Evolutionary conservation across 768 basidiomycete genomes (phyloP).

Genomic region (Plicaturopsis crispa): DNA sequence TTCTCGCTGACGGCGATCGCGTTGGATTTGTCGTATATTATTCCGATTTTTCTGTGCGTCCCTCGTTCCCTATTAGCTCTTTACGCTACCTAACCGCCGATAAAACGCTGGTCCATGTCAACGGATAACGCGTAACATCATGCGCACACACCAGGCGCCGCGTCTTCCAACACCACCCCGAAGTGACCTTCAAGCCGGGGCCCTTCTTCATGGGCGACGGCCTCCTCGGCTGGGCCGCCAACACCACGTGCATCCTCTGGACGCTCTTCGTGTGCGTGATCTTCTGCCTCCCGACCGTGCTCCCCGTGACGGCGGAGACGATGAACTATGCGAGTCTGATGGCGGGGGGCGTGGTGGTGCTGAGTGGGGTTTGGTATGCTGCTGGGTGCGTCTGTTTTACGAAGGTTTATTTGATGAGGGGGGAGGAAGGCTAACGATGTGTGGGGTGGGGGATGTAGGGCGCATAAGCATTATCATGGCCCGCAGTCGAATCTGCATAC

Average conservation of each 20-base stretch:
- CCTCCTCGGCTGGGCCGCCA: constrained; percentile 50
- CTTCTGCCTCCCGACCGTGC: constrained; percentile 63
- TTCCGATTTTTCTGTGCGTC: constrained; percentile 61
- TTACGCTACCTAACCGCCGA: no score
- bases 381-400: no score
- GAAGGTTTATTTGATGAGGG: no score
- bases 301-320: constrained; percentile 60
- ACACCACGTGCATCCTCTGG: constrained; percentile 62
- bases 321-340: constrained; percentile 92
- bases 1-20: constrained; percentile 79
- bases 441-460: no score
- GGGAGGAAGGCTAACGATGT: no score
- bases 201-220: constrained; percentile 83
- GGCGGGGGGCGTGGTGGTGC: no score
- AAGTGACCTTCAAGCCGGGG: constrained; percentile 79
- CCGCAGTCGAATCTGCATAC: constrained; percentile 48
- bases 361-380: no score
- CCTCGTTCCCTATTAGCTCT: neutral
- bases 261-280: constrained; percentile 63
- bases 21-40: constrained; percentile 72
- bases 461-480: constrained; percentile 50
- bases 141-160: constrained; percentile 42
- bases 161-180: constrained; percentile 62
- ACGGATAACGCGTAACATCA: neutral
- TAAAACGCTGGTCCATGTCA: neutral